Evolutionary conservation across 1,284 basidiomycete genomes (phyloP).

Genomic region (Sporisorium exsertum): DNA sequence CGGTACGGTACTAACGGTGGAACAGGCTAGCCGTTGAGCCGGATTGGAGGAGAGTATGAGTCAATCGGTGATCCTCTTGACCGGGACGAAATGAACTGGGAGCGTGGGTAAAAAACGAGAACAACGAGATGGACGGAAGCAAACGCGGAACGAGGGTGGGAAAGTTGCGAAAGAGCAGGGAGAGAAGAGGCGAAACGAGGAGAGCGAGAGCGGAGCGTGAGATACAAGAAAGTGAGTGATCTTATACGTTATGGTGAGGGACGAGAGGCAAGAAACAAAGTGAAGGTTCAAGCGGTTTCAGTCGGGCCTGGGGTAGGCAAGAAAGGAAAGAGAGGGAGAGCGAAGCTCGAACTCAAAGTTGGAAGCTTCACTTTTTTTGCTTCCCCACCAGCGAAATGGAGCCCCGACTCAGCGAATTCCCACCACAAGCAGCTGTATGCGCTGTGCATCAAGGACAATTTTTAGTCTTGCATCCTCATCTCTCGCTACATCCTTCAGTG

Average conservation of each 20-base stretch:
- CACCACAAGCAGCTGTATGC: neutral
- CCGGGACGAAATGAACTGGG: neutral
- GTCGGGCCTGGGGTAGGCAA: neutral
- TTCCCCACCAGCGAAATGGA: neutral
- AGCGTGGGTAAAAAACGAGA: neutral
- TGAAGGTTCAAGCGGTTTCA: neutral
- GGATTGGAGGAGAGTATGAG: neutral
- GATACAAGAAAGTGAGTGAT: neutral
- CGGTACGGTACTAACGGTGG: slow-evolving; percentile 4
- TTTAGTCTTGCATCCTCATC: neutral
- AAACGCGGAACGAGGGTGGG: neutral
- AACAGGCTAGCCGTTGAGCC: neutral
- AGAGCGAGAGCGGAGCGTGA: neutral
- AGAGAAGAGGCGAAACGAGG: neutral
- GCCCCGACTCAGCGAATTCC: neutral
- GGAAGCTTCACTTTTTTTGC: neutral
- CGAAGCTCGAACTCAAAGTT: no score
- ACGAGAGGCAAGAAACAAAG: neutral
- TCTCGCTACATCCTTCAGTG: no score
- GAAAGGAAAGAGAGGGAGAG: neutral
- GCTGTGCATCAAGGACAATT: neutral
- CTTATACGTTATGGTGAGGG: neutral
- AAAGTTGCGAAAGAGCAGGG: neutral
- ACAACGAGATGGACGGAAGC: neutral
- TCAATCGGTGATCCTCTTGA: neutral